phyloP scores from a whole-genome alignment of 495 filamentous ascomycete species.

The Talaromyces borbonicus region DNA sequence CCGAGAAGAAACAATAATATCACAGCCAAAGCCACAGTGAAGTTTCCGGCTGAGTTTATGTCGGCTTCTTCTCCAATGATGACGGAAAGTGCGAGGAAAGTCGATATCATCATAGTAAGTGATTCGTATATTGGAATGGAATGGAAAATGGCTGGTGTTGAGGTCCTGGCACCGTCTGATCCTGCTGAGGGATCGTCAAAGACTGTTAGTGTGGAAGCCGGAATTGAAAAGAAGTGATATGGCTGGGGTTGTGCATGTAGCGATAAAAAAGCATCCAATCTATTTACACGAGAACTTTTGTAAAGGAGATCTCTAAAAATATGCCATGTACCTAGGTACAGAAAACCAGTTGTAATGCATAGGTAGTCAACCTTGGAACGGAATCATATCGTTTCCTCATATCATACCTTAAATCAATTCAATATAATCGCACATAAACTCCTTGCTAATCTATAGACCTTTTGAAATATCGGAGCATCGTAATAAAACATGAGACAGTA shows the following conservation, averaged over 20 bases:
- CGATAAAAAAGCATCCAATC: no score
- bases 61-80: background rate
- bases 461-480: no score
- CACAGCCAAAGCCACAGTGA: slow-evolving; percentile 41
- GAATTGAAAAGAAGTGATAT: slow-evolving; percentile 10
- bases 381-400: no score
- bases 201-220: slow-evolving; percentile 8
- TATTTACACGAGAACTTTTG: background rate
- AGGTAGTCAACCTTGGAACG: no score
- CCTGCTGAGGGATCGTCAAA: slow-evolving; percentile 14
- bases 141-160: slow-evolving; percentile 48
- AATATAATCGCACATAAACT: no score
- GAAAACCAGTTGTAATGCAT: no score
- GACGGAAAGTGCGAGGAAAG: slow-evolving; percentile 30
- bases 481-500: no score
- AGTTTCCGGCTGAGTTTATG: slow-evolving; percentile 42
- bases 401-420: no score
- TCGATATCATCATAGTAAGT: slow-evolving; percentile 68
- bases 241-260: no score
- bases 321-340: no score
- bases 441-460: no score
- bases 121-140: slow-evolving; percentile 81
- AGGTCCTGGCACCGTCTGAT: slow-evolving; percentile 33
- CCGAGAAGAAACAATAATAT: slow-evolving; percentile 9
- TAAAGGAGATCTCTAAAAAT: background rate